Evolutionary conservation across 805 yeast species (phyloP).

Genomic region (Cyberlindnera euphorbiiphila): DNA sequence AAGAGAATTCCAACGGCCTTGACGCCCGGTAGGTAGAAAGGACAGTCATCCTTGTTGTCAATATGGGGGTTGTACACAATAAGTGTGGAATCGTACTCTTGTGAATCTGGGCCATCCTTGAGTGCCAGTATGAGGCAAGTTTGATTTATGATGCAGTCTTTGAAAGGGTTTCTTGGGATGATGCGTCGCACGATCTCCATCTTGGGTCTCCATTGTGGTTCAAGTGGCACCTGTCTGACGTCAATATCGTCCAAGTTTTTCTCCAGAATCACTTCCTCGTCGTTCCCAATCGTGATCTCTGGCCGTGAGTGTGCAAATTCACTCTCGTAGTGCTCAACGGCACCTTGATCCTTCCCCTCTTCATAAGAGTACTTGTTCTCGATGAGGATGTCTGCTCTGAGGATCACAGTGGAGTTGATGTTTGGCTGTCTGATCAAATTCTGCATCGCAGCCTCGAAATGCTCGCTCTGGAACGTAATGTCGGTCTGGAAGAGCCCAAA

Average conservation of each 20-base stretch:
- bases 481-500: constrained; percentile 48
- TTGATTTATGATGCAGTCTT: constrained; percentile 80
- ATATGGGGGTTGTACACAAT: constrained; percentile 82
- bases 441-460: constrained; percentile 73
- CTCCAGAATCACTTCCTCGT: constrained; percentile 26
- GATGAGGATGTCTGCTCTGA: constrained; percentile 77
- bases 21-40: constrained; percentile 88
- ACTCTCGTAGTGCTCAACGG: constrained; percentile 23
- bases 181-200: constrained; percentile 71
- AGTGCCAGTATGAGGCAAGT: constrained; percentile 58
- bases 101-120: constrained; percentile 22
- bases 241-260: constrained; percentile 40
- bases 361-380: constrained; percentile 41
- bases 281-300: constrained; percentile 28
- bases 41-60: constrained; percentile 52
- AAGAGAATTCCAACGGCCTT: constrained; percentile 70
- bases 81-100: constrained; percentile 39
- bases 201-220: constrained; percentile 32
- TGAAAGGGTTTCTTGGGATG: constrained; percentile 87
- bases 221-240: constrained; percentile 31
- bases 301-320: constrained; percentile 29
- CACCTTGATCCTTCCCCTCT: constrained; percentile 25
- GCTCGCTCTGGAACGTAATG: constrained; percentile 47
- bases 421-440: constrained; percentile 81
- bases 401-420: constrained; percentile 84